These are phyloP conservation scores for Emmonsiellopsis sp. DNA, from an alignment of 2,329 filamentous ascomycete species.

Conservation along the genomic window DNA sequence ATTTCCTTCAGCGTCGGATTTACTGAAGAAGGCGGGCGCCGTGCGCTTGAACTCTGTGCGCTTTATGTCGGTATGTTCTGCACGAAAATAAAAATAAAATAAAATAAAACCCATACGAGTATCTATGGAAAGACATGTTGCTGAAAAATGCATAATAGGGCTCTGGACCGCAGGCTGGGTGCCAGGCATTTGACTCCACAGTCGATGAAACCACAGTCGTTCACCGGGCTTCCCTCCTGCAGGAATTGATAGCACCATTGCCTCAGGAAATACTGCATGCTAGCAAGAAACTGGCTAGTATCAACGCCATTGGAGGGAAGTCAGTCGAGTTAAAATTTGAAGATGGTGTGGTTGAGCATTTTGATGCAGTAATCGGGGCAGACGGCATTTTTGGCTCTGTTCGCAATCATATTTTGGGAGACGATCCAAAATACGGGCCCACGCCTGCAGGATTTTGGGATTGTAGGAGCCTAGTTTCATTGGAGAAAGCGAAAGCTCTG, in stretches of 20 bases:
- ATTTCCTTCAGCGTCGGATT: slow-evolving; percentile 12
- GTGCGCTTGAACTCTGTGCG: slow-evolving; percentile 16
- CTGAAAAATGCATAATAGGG: no score
- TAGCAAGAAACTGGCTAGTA: not conserved
- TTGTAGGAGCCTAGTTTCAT: not conserved
- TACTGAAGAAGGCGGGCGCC: slow-evolving; percentile 16
- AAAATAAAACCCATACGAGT: no score
- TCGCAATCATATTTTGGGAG: not conserved
- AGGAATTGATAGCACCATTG: not conserved
- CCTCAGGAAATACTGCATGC: not conserved
- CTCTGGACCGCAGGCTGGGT: no score
- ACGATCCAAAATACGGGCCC: not conserved
- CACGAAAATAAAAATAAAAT: no score
- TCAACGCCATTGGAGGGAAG: not conserved
- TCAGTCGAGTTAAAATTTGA: not conserved
- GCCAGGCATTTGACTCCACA: no score
- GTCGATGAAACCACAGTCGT: not conserved
- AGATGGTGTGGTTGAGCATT: not conserved
- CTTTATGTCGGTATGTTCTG: not conserved
- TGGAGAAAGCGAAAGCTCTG: not conserved
- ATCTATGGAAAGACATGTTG: no score
- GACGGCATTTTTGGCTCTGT: not conserved
- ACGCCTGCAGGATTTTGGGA: not conserved
- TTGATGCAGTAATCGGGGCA: not conserved
- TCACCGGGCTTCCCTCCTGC: not conserved